Percentiles rank a stretch among this genome's conserved stretches.
These are phyloP conservation scores for Colletotrichum sp. DNA, from an alignment of 2,329 filamentous ascomycete genomes.

Conservation along the genomic window DNA sequence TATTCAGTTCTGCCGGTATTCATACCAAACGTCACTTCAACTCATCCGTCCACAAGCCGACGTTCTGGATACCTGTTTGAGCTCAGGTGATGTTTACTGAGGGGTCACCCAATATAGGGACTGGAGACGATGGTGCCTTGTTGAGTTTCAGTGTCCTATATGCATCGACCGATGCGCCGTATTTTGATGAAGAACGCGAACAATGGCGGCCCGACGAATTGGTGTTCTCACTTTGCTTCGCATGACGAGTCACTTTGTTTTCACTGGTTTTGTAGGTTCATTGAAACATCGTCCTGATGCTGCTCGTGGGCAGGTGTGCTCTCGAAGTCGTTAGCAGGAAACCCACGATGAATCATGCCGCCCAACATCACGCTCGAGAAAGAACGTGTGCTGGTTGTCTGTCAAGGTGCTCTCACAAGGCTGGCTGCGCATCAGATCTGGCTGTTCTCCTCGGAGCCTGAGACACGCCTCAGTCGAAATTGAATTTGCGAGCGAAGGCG, in stretches of 20 bases:
- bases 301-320: neutral
- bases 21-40: neutral
- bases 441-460: neutral
- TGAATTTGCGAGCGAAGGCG: neutral
- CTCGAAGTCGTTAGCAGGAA: neutral
- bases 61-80: neutral
- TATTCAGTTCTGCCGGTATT: neutral
- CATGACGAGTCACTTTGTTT: neutral
- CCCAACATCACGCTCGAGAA: neutral
- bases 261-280: neutral
- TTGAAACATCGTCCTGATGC: neutral
- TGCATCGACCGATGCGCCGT: neutral
- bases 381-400: neutral
- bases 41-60: neutral
- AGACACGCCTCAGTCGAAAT: neutral
- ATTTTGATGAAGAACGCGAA: neutral
- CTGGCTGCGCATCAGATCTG: neutral
- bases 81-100: neutral
- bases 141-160: neutral
- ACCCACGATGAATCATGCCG: neutral
- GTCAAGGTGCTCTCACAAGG: neutral
- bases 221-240: neutral
- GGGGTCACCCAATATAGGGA: rapidly evolving
- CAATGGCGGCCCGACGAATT: neutral
- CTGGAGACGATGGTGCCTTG: neutral